These are phyloP conservation scores for Cladosporium sphaerospermum DNA, from an alignment of 2,329 filamentous ascomycete genomes.

Conservation along the genomic window DNA sequence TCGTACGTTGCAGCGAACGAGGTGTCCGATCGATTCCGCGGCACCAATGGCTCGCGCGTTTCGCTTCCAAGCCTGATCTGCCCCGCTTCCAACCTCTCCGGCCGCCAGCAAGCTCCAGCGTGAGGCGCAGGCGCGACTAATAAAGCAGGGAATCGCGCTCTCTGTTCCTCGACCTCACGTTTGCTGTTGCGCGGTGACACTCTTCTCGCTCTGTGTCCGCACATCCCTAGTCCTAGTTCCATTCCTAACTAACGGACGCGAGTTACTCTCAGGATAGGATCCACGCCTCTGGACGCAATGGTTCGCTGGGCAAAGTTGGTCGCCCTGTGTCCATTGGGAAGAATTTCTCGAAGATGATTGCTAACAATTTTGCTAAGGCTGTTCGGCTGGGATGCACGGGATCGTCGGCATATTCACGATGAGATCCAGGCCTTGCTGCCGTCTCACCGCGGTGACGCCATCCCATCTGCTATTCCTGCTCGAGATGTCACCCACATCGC, in stretches of 20 bases:
- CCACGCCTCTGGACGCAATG: slow-evolving; percentile 7
- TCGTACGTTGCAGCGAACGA: too few species aligned
- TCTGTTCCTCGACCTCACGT: too few species aligned
- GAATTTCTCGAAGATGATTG: neutral
- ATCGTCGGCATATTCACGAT: slow-evolving; percentile 36
- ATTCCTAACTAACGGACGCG: too few species aligned
- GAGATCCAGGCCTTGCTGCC: slow-evolving; percentile 53
- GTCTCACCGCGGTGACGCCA: slow-evolving; percentile 50
- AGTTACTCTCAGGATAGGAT: too few species aligned
- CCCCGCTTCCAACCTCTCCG: slow-evolving; percentile 7
- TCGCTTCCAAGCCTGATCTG: neutral
- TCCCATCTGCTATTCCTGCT: slow-evolving; percentile 64
- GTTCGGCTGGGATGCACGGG: slow-evolving; percentile 29
- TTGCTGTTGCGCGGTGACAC: too few species aligned
- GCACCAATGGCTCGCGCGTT: too few species aligned
- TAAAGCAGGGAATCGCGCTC: neutral
- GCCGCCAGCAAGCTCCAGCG: neutral
- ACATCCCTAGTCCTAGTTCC: too few species aligned
- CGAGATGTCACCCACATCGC: slow-evolving; percentile 83
- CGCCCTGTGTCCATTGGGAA: neutral
- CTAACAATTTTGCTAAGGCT: slow-evolving; percentile 1
- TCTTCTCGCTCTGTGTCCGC: too few species aligned
- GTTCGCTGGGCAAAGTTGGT: slow-evolving; percentile 18
- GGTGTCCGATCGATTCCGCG: too few species aligned
- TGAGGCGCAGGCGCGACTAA: slow-evolving; percentile 1